Percentiles rank a stretch among this genome's conserved stretches.
phyloP scores from a whole-genome alignment of 2,329 filamentous ascomycete genomes.

The Epichloe amarillans region DNA sequence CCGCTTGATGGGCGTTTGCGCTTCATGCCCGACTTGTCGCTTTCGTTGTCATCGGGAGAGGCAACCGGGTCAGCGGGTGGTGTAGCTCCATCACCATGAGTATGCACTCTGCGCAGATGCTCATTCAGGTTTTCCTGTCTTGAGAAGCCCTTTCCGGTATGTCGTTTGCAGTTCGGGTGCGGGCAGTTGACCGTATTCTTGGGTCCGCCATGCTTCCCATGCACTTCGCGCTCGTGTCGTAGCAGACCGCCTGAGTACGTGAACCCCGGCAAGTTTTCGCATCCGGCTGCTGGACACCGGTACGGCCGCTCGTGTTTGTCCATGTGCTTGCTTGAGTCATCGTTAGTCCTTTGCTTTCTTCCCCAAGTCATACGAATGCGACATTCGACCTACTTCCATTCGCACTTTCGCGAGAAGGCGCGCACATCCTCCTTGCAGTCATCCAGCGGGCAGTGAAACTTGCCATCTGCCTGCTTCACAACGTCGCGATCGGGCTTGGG shows the following conservation, averaged over 20 bases:
- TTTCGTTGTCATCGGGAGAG: conserved; percentile 34
- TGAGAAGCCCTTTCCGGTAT: conserved; percentile 79
- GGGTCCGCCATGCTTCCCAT: conserved; percentile 77
- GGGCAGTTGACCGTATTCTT: conserved; percentile 82
- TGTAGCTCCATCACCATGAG: conserved; percentile 27
- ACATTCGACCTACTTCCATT: conserved; percentile 66
- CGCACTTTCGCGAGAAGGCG: conserved; percentile 71
- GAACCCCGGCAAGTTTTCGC: conserved; percentile 85
- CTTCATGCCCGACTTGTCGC: conserved; percentile 31
- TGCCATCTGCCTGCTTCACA: conserved; percentile 54
- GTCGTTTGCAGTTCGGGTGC: conserved; percentile 75
- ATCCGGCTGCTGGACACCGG: conserved; percentile 68
- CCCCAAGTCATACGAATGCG: not conserved
- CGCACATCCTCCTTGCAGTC: conserved; percentile 53
- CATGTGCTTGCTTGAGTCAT: conserved; percentile 71
- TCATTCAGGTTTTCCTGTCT: conserved; percentile 90
- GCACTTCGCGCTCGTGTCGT: conserved; percentile 85
- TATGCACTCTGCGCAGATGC: conserved; percentile 83
- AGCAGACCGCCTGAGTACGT: conserved; percentile 87
- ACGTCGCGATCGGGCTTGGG: conserved; percentile 45
- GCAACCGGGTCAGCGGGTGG: conserved; percentile 22
- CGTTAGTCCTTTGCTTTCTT: conserved; percentile 10
- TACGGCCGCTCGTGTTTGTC: conserved; percentile 95
- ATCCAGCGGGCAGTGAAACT: conserved; percentile 59
- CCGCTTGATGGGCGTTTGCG: conserved; percentile 29